Base-by-base conservation (phyloP, 306 rosid species). In the Pterocarpus macrocarpus region DNA sequence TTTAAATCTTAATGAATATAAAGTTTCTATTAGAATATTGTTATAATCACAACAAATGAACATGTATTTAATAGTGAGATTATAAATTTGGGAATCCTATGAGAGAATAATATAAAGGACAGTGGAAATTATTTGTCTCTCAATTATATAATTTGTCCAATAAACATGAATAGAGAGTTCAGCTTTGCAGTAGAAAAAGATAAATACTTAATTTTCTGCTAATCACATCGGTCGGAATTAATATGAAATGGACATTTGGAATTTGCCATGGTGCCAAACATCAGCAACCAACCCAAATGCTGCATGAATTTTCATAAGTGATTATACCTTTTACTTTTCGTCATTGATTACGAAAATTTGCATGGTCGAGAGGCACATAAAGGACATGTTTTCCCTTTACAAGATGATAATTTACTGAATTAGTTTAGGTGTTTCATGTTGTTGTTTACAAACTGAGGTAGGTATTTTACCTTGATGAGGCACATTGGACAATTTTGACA, bases 181-280 rank as follows among this genome's bases (percentile, higher is more conserved):
- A 56, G 69, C 47, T 61, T 56, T 35, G 45, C 47, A 53, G 44
- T 43, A 62, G 57, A 84, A 76, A 49, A 76, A 50, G 76, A 69
- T 84, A 55, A 79, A 85, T 35, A 64, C 84, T 45, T 77, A 66
- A 62, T 84, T 84, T 78, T 79, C 85, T 73, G 86, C 77, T 78
- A 81, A 83, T 84, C 89, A 88, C 88, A 71, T 86, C 86, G 77
- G 8, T 66, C 38, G 73, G 72, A 62, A 33, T 62, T 77, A 82
- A 69, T 57, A 73, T 71, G 78, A 73, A 63, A 62, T 64, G 16
- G 35, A 69, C 45, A 67, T 64, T 80, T 78, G 83, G 84, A 73
- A 73, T 74, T 85, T 57, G 69, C 80, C 61, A 45, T n/a, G 28
- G 32, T 45, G 43, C 44, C 49, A 71, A 28, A 77, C 62, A n/a